Evolutionary conservation across 75 land plant genomes (phyloP), one percentile per base, ranked within the genome.

Genomic region (Selaginella tamariscina): DNA sequence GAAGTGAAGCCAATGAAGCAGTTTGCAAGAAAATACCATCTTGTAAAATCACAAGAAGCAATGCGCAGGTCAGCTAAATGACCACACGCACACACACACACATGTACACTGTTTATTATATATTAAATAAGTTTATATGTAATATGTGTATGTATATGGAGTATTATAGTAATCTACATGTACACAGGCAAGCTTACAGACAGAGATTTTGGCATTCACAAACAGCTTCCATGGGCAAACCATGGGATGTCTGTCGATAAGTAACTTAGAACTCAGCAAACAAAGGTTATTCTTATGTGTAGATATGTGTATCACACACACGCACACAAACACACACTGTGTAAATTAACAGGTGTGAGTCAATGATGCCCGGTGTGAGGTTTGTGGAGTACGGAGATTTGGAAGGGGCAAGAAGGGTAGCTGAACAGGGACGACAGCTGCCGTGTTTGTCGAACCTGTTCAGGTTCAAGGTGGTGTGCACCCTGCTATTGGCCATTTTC

Each of bases 1-100:
- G 97, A 31, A 89, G 89, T 0, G 89, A 92, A 76, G 94, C 94
- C 32, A 92, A 86, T 80, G 97, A 92, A 75, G 94, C 97, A 92
- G 65, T 92, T 92, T 81, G 64, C 94, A 9, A 75, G 94, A 32
- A 88, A 88, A 69, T 92, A 75, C 65, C 97, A 92, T n/a, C n/a
- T n/a, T n/a, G n/a, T n/a, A n/a, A n/a, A n/a, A n/a, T n/a, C n/a
- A n/a, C n/a, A n/a, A n/a, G n/a, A n/a, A n/a, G n/a, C n/a, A n/a
- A n/a, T n/a, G n/a, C n/a, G n/a, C n/a, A n/a, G n/a, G n/a, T n/a
- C n/a, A n/a, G n/a, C n/a, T n/a, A n/a, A n/a, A n/a, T n/a, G n/a
- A n/a, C n/a, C n/a, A n/a, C n/a, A n/a, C n/a, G n/a, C n/a, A n/a
- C n/a, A n/a, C n/a, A n/a, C n/a, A n/a, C n/a, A n/a, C n/a, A n/a